phyloP scores from a whole-genome alignment of 345 rosid species.

The Firmiana major region DNA sequence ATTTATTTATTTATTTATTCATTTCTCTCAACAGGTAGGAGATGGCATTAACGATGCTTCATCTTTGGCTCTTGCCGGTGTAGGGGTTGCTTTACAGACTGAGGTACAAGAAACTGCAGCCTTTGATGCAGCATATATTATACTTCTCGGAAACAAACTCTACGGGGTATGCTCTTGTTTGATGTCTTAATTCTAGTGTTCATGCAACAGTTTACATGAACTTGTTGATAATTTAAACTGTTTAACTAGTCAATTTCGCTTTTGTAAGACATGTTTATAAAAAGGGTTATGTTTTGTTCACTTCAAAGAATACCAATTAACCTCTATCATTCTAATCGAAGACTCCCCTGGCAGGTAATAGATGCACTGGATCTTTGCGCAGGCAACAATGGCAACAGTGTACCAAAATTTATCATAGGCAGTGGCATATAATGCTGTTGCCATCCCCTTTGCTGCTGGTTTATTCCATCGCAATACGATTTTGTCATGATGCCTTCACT shows the following conservation, averaged over 20 bases:
- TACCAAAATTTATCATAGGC: conserved; percentile 94
- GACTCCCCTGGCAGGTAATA: conserved; percentile 46
- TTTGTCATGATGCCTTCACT: conserved; percentile 91
- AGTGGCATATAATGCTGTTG: conserved; percentile 66
- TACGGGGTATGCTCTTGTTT: conserved; percentile 53
- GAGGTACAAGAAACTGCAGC: conserved; percentile 95
- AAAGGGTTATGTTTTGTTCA: not conserved
- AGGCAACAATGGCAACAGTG: conserved; percentile 83
- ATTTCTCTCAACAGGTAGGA: conserved; percentile 55
- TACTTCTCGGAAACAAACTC: conserved; percentile 82
- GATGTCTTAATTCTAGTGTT: not conserved
- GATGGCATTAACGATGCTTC: conserved; percentile 99
- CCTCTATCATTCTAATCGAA: not conserved
- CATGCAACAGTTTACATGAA: not conserved
- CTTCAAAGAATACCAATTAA: not conserved
- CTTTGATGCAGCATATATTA: conserved; percentile 79
- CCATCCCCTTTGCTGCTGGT: conserved; percentile 93
- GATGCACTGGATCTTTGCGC: conserved; percentile 84
- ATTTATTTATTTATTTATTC: too few relatives aligned
- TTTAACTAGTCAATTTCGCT: not conserved
- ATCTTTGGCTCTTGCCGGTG: too few relatives aligned
- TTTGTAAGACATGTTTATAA: not conserved
- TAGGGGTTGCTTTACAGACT: conserved; percentile 81
- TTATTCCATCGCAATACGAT: conserved; percentile 70
- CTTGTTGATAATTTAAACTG: not conserved